phyloP scores from a whole-genome alignment of 2,329 filamentous ascomycete species.

The Ustilaginoidea virens region DNA sequence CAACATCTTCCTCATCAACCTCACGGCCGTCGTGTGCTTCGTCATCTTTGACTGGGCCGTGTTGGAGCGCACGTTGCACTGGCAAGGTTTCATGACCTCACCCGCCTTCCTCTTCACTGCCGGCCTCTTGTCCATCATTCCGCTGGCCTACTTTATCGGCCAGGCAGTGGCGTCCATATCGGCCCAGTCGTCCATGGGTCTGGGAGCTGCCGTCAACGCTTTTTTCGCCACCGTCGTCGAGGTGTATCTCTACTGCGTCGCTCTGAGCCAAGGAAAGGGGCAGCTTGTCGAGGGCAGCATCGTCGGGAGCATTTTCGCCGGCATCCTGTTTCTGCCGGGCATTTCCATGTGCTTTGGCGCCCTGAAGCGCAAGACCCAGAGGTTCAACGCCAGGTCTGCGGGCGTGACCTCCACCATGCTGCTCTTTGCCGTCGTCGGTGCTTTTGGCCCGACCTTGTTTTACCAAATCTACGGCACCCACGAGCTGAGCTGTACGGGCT shows the following conservation, averaged over 20 bases:
- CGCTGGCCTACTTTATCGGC: conserved; percentile 93
- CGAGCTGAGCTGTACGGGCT: conserved; percentile 72
- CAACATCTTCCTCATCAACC: conserved; percentile 97
- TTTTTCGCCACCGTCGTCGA: conserved; percentile 97
- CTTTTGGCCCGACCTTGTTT: conserved; percentile 90
- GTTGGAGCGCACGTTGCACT: conserved; percentile 49
- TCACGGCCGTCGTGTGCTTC: conserved; percentile 85
- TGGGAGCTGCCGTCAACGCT: conserved; percentile 92
- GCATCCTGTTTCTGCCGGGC: conserved; percentile 85
- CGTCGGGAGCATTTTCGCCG: conserved; percentile 94
- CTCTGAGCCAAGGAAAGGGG: conserved; percentile 80
- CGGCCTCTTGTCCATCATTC: conserved; percentile 82
- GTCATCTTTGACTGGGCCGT: conserved; percentile 88
- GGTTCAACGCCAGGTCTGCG: conserved; percentile 92
- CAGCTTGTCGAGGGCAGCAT: conserved; percentile 92
- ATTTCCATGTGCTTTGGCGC: conserved; percentile 98
- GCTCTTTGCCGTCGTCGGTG: conserved; percentile 86
- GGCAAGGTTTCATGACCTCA: conserved; percentile 62
- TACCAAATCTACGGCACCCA: conserved; percentile 98
- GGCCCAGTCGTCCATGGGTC: conserved; percentile 94
- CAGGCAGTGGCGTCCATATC: conserved; percentile 98
- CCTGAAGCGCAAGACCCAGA: conserved; percentile 92
- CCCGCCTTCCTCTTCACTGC: conserved; percentile 76
- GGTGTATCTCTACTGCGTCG: conserved; percentile 93
- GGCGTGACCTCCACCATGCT: conserved; percentile 97